Percentiles rank a stretch among this genome's conserved stretches.
These are phyloP conservation scores for Phytophthora boehmeriae DNA, from an alignment of 352 stramenopile genomes.

Conservation along the genomic window DNA sequence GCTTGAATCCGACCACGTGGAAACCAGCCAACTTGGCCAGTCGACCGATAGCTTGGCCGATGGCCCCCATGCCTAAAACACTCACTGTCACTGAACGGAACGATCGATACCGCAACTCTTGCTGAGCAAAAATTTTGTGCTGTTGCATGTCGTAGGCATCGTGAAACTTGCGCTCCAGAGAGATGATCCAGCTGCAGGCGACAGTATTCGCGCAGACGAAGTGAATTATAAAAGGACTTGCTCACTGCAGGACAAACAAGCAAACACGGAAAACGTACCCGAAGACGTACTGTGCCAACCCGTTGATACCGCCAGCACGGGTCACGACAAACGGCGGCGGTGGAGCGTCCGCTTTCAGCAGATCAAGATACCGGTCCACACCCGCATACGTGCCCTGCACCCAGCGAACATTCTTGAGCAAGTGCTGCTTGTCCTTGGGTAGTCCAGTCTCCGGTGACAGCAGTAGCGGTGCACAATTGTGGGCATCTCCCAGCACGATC, in stretches of 20 bases:
- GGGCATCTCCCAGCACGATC: slow-evolving; percentile 58
- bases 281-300: slow-evolving; percentile 74
- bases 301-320: slow-evolving; percentile 62
- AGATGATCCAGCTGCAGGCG: slow-evolving; percentile 52
- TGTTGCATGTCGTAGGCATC: slow-evolving; percentile 47
- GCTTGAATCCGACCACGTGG: slow-evolving; percentile 73
- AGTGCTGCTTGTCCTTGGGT: slow-evolving; percentile 26
- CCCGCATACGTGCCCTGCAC: slow-evolving; percentile 71
- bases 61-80: slow-evolving; percentile 58
- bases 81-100: slow-evolving; percentile 57
- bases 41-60: slow-evolving; percentile 64
- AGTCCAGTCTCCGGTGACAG: slow-evolving; percentile 28
- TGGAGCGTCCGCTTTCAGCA: slow-evolving; percentile 13
- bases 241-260: not conserved
- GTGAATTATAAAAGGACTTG: slow-evolving; percentile 1
- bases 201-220: not conserved
- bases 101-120: slow-evolving; percentile 49
- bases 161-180: slow-evolving; percentile 69
- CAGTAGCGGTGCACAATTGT: slow-evolving; percentile 49
- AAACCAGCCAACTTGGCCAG: slow-evolving; percentile 60
- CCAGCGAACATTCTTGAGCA: slow-evolving; percentile 55
- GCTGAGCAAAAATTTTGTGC: slow-evolving; percentile 41
- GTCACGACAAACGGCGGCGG: slow-evolving; percentile 49
- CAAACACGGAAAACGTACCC: slow-evolving; percentile 33
- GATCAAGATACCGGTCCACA: slow-evolving; percentile 55